Evolutionary conservation across 2,329 filamentous ascomycete species (phyloP).

Genomic region (Aspergillus cejpii): DNA sequence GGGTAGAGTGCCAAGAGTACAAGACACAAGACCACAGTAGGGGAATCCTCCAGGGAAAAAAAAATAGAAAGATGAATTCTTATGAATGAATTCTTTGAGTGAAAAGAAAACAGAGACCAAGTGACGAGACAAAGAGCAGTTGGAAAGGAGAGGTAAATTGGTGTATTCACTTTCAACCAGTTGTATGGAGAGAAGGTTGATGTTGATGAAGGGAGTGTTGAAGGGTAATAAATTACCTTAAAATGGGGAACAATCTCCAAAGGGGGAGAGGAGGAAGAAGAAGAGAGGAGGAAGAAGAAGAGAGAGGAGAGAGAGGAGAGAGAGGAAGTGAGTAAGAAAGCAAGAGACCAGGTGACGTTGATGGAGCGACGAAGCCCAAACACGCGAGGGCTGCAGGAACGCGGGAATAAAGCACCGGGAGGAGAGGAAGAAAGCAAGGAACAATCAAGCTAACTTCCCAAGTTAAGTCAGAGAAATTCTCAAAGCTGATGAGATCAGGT

Average conservation of each 20-base stretch:
- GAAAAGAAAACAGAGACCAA: constrained; percentile 4
- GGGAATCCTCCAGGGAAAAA: constrained; percentile 6
- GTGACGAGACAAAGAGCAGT: constrained; percentile 5
- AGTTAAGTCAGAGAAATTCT: constrained; percentile 7
- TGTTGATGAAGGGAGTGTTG: neutral
- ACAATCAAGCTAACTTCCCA: constrained; percentile 14
- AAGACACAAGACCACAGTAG: constrained; percentile 19
- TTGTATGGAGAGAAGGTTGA: too few relatives aligned
- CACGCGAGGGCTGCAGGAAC: constrained; percentile 29
- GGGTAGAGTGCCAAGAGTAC: constrained; percentile 27
- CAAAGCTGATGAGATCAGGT: neutral
- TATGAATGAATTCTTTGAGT: constrained; percentile 3
- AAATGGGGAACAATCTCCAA: constrained; percentile 2
- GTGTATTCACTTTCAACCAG: too few relatives aligned
- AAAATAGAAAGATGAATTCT: neutral
- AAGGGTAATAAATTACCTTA: constrained; percentile 7
- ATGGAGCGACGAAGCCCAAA: constrained; percentile 29
- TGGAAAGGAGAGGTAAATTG: neutral
- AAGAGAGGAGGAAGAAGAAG: constrained; percentile 14
- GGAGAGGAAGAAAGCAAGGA: constrained; percentile 16
- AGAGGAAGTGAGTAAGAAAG: constrained; percentile 9
- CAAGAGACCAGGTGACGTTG: constrained; percentile 24
- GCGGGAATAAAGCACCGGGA: constrained; percentile 22
- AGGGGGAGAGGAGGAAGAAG: constrained; percentile 14
- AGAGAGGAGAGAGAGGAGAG: constrained; percentile 18